Base-by-base conservation (phyloP, 2,329 filamentous ascomycete species). In the Nectriaceae sp. region DNA sequence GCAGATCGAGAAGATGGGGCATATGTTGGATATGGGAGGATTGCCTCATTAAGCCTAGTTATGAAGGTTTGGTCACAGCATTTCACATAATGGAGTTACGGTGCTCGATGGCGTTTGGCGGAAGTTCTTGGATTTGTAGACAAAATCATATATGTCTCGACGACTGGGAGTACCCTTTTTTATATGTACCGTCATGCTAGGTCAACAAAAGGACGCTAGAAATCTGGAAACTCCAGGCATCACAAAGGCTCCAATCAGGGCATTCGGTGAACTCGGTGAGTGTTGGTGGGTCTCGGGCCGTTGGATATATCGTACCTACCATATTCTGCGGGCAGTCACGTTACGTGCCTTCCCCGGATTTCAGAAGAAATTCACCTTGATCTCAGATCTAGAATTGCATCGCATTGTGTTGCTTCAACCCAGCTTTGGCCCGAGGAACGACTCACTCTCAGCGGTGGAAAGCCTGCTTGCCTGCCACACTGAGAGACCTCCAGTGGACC, bases 1-100 rank as follows among this genome's bases (percentile, higher is more conserved):
- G 6, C 50, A 91, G 88, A 92, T 94, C 55, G 86, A 90, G 56
- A 91, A 91, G 68, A 93, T 94, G 89, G 89, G 89, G 10, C 89
- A 94, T 63, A 85, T 93, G 83, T 65, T 88, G 33, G 78, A 85
- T 40, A 79, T 83, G 75, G 74, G 67, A 37, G 55, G 62, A 15
- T 44, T 61, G 35, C 24, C 50, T 35, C 37, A 49, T 16, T 46
- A 16, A 47, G 20, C 5, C n/a, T 13, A 10, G 26, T 31, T 15
- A 31, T 15, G 15, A 31, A 15, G 8, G 26, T 15, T 31, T 15
- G 26, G 26, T 31, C 26, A 10, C 8, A 31, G 26, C 26, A 31
- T 31, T 31, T 8, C 26, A 15, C 8, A 31, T 36, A 6, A 29
- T 36, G 33, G 33, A 36, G 33, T 36, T 36, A 10, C 8, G 33